phyloP scores from a whole-genome alignment of 306 rosid species.

The Neltuma alba region DNA sequence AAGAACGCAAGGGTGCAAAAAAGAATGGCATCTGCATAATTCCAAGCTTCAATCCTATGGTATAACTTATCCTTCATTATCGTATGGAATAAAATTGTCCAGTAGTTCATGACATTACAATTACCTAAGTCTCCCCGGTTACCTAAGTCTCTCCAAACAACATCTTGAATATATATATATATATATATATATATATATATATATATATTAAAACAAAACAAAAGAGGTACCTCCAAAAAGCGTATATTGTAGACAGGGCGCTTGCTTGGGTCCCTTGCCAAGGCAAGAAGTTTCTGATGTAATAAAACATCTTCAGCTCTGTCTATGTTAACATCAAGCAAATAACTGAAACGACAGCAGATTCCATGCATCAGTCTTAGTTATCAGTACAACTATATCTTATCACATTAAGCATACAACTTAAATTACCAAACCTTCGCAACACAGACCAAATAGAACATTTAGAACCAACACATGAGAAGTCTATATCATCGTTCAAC shows the following conservation, averaged over 20 bases:
- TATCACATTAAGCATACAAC: neutral
- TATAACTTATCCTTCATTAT: neutral
- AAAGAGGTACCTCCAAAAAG: constrained; percentile 75
- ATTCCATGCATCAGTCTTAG: constrained; percentile 26
- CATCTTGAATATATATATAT: no score
- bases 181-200: no score
- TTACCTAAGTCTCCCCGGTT: neutral
- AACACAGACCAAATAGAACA: constrained; percentile 13
- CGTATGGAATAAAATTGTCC: neutral
- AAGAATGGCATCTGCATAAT: neutral
- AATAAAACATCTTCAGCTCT: constrained; percentile 92
- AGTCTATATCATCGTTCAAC: neutral
- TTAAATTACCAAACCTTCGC: constrained; percentile 12
- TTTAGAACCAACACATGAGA: neutral
- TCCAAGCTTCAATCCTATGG: neutral
- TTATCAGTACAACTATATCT: neutral
- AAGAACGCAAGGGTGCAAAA: neutral
- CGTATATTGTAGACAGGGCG: constrained; percentile 90
- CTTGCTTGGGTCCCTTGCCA: constrained; percentile 90
- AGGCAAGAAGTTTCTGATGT: constrained; percentile 81
- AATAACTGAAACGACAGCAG: constrained; percentile 71
- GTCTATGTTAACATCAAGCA: constrained; percentile 91
- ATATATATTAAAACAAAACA: constrained; percentile 15
- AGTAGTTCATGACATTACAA: neutral
- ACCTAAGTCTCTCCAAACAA: neutral